phyloP scores from a whole-genome alignment of 2,329 filamentous ascomycete genomes.

The Sclerotinia minor region DNA sequence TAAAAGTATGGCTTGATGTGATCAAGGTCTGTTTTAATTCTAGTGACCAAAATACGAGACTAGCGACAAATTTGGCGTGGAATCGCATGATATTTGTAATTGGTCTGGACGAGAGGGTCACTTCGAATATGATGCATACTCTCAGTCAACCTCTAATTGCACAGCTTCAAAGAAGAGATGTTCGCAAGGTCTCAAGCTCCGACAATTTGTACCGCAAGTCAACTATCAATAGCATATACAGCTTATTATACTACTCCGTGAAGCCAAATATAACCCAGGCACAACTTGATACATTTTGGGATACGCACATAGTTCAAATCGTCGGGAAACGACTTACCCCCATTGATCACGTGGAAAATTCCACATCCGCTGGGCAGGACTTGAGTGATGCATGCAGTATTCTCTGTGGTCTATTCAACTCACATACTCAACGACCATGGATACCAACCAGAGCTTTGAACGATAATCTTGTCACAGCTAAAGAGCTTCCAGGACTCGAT shows the following conservation, averaged over 20 bases:
- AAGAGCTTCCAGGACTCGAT: slow-evolving; percentile 83
- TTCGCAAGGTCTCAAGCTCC: slow-evolving; percentile 49
- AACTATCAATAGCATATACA: slow-evolving; percentile 71
- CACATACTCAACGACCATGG: slow-evolving; percentile 62
- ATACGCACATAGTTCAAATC: slow-evolving; percentile 66
- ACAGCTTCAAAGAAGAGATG: slow-evolving; percentile 63
- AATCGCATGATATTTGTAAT: slow-evolving; percentile 77
- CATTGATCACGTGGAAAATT: slow-evolving; percentile 41
- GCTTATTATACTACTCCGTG: slow-evolving; percentile 79
- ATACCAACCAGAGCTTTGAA: slow-evolving; percentile 70
- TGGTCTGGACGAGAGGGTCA: slow-evolving; percentile 60
- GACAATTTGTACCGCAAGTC: slow-evolving; percentile 57
- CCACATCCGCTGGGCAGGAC: slow-evolving; percentile 49
- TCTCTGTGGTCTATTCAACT: slow-evolving; percentile 70
- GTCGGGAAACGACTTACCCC: slow-evolving; percentile 56
- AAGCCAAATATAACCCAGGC: slow-evolving; percentile 64
- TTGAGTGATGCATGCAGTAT: slow-evolving; percentile 64
- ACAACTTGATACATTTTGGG: slow-evolving; percentile 79
- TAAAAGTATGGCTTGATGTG: slow-evolving; percentile 72
- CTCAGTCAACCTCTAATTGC: slow-evolving; percentile 68
- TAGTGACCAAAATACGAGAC: slow-evolving; percentile 66
- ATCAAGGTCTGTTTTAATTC: slow-evolving; percentile 85
- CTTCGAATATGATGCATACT: slow-evolving; percentile 57
- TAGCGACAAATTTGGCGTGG: slow-evolving; percentile 82
- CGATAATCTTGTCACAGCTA: slow-evolving; percentile 49